These are phyloP conservation scores for Lasiosphaeria hispida DNA, from an alignment of 495 filamentous ascomycete genomes.

Conservation along the genomic window DNA sequence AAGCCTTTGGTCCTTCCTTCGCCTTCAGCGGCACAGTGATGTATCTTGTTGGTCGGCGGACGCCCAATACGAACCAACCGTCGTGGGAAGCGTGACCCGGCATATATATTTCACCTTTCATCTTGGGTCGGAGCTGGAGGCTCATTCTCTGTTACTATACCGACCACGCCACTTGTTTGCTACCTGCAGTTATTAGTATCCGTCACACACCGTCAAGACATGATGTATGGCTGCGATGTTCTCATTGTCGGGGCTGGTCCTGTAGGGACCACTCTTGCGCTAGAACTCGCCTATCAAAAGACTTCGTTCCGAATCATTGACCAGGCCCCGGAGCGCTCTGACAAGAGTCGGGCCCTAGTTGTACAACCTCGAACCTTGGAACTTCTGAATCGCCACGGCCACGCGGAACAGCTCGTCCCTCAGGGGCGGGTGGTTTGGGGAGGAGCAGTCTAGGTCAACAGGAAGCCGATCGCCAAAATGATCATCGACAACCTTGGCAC, in stretches of 20 bases:
- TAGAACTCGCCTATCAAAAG: conserved; percentile 35
- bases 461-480: conserved; percentile 22
- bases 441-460: conserved; percentile 33
- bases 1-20: no score
- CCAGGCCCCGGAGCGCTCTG: conserved; percentile 32
- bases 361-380: conserved; percentile 46
- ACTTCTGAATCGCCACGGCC: conserved; percentile 44
- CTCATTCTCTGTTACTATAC: no score
- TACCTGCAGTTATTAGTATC: no score
- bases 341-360: conserved; percentile 43
- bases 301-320: conserved; percentile 45
- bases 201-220: background rate
- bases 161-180: background rate
- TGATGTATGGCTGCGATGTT: conserved; percentile 32
- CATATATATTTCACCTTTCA: background rate
- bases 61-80: no score
- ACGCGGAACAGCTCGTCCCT: conserved; percentile 29
- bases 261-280: conserved; percentile 31
- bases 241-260: conserved; percentile 39
- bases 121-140: background rate
- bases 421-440: conserved; percentile 30
- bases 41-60: no score
- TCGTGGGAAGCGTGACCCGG: no score
- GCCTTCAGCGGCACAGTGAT: no score
- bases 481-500: conserved; percentile 28